phyloP scores from a whole-genome alignment of 495 filamentous ascomycete genomes.

The Penicillium egyptiacum region DNA sequence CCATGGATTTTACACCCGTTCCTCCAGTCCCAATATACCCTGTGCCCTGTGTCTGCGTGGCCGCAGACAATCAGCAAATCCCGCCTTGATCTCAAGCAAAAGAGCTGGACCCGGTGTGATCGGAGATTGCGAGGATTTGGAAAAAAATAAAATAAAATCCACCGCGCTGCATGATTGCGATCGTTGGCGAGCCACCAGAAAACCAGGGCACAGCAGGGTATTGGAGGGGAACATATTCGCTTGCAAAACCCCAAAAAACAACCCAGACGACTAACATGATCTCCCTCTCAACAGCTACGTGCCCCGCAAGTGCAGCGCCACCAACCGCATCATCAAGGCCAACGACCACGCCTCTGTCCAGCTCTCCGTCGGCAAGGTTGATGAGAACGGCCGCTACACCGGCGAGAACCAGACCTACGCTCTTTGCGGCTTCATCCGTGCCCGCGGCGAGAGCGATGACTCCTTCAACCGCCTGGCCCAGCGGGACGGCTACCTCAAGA shows the following conservation, averaged over 20 bases:
- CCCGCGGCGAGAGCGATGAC: conserved; percentile 98
- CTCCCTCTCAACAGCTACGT: conserved; percentile 69
- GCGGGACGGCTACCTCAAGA: conserved; percentile 93
- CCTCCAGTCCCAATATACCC: conserved; percentile 13
- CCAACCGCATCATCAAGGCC: conserved; percentile 98
- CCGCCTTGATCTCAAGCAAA: conserved; percentile 6
- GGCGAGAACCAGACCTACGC: conserved; percentile 97
- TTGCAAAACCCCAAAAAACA: conserved; percentile 13
- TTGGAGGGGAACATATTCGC: conserved; percentile 6
- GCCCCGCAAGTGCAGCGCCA: conserved; percentile 96
- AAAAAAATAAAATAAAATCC: not conserved
- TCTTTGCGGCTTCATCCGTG: conserved; percentile 94
- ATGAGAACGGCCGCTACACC: conserved; percentile 94
- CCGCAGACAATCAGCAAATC: conserved; percentile 17
- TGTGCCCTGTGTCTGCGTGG: conserved; percentile 24
- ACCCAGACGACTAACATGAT: conserved; percentile 23
- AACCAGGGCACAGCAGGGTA: conserved; percentile 11
- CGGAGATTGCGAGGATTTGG: not conserved
- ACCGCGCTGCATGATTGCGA: not conserved
- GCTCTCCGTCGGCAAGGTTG: conserved; percentile 86
- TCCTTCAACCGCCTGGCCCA: conserved; percentile 92
- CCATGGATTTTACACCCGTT: conserved; percentile 13
- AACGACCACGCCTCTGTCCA: conserved; percentile 96
- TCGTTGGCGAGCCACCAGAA: conserved; percentile 13
- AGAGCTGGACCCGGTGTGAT: conserved; percentile 4